Percentiles rank a stretch among this genome's conserved stretches.
These are phyloP conservation scores for Magnolia changhungtana DNA, from an alignment of 164 flowering plant genomes.

Conservation along the genomic window DNA sequence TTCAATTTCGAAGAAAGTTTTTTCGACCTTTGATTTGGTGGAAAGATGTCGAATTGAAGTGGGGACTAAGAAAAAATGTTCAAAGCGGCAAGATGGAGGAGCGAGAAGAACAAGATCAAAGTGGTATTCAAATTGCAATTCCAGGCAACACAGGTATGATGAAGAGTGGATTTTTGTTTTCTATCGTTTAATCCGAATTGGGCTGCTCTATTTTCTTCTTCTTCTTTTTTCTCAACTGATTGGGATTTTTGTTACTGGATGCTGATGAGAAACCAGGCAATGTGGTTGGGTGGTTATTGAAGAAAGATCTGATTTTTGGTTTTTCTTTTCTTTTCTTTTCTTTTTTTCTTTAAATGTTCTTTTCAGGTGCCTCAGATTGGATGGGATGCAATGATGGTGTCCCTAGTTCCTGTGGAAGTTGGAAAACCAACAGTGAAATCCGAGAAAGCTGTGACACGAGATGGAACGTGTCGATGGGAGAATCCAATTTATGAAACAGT, in stretches of 20 bases:
- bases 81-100: conserved; percentile 80
- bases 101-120: conserved; percentile 83
- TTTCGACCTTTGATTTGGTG: background rate
- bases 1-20: background rate
- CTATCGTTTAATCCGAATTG: too few species aligned
- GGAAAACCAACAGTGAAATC: conserved; percentile 68
- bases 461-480: conserved; percentile 79
- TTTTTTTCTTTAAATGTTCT: background rate
- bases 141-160: conserved; percentile 71
- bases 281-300: conserved; percentile 17
- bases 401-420: conserved; percentile 66
- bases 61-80: conserved; percentile 49
- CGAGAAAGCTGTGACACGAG: conserved; percentile 55
- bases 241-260: background rate
- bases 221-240: background rate
- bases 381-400: conserved; percentile 55
- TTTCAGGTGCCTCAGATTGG: conserved; percentile 56
- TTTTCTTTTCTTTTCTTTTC: background rate
- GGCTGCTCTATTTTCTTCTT: background rate
- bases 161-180: background rate
- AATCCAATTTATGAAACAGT: conserved; percentile 71
- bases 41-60: conserved; percentile 20
- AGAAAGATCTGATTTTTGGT: conserved; percentile 2
- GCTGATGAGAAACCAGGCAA: background rate
- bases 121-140: conserved; percentile 76